Percentiles rank a stretch among this genome's conserved stretches.
phyloP scores from a whole-genome alignment of 2,329 filamentous ascomycete species.

The Albifimbria verrucaria region DNA sequence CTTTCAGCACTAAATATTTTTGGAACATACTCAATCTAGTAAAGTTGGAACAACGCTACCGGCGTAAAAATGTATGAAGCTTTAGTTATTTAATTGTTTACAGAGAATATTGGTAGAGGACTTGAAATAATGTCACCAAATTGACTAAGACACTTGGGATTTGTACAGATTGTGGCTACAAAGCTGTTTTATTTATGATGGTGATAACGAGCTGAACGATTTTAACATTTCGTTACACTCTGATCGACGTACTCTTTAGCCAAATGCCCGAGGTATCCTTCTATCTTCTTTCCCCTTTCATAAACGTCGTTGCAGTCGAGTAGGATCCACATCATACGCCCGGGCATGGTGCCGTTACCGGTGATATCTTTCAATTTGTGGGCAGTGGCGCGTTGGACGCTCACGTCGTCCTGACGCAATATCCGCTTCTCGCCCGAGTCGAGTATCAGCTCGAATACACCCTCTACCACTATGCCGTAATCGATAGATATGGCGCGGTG shows the following conservation, averaged over 20 bases:
- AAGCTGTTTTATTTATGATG: too few species aligned
- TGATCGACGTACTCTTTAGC: background rate
- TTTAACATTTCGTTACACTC: background rate
- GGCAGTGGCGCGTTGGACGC: slow-evolving; percentile 52
- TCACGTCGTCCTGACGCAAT: slow-evolving; percentile 49
- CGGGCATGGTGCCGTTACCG: background rate
- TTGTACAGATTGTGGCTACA: too few species aligned
- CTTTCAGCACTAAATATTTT: too few species aligned
- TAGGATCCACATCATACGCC: background rate
- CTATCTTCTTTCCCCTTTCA: background rate
- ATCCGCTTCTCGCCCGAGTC: slow-evolving; percentile 46
- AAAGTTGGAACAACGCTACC: too few species aligned
- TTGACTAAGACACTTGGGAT: too few species aligned
- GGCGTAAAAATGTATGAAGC: too few species aligned
- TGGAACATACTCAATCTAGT: too few species aligned
- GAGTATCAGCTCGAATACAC: slow-evolving; percentile 47
- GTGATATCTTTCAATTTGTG: slow-evolving; percentile 48
- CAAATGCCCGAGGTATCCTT: background rate
- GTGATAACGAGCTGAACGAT: too few species aligned
- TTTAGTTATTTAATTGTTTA: too few species aligned
- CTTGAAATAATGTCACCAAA: too few species aligned
- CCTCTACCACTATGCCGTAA: slow-evolving; percentile 53
- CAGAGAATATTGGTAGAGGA: too few species aligned
- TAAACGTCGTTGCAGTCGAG: background rate
- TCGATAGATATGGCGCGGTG: slow-evolving; percentile 54